Conservation (phyloP, 179 eudicot species). For the Corrigiola litoralis region DNA sequence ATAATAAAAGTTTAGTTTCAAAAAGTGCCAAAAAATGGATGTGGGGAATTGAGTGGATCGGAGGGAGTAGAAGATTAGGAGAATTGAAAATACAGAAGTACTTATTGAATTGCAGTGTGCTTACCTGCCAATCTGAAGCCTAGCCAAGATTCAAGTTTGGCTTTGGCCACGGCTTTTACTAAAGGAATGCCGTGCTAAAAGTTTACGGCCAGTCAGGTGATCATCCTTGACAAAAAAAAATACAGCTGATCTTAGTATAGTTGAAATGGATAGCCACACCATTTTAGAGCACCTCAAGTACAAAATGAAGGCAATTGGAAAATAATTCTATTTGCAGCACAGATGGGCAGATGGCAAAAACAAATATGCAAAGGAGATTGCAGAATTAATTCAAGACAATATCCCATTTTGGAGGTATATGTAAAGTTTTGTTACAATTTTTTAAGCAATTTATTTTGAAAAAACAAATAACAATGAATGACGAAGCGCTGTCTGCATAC, state of each 20-base stretch:
- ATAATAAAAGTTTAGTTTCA: too few species aligned
- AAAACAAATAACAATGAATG: too few species aligned
- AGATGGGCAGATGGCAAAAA: background rate
- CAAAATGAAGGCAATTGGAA: background rate
- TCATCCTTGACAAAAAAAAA: slow-evolving; percentile 65
- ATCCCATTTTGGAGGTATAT: too few species aligned
- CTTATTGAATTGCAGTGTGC: background rate
- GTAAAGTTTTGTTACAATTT: too few species aligned
- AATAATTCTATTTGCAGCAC: background rate
- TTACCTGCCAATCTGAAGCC: slow-evolving; percentile 13
- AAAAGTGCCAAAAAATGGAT: background rate
- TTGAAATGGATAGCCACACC: background rate
- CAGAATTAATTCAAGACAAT: background rate
- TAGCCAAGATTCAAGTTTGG: slow-evolving; percentile 22
- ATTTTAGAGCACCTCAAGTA: background rate
- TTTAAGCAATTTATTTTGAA: too few species aligned
- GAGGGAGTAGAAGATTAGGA: background rate
- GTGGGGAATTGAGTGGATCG: background rate
- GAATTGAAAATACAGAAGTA: background rate
- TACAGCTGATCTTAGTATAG: slow-evolving; percentile 10
- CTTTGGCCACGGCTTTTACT: slow-evolving; percentile 72
- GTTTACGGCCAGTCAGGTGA: slow-evolving; percentile 54
- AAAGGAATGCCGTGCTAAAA: slow-evolving; percentile 75
- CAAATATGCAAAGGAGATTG: background rate
- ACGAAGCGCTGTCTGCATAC: too few species aligned